Percentiles rank a stretch among this genome's conserved stretches.
Conservation (phyloP, 345 rosid species). For the Abelmoschus esculentus region DNA sequence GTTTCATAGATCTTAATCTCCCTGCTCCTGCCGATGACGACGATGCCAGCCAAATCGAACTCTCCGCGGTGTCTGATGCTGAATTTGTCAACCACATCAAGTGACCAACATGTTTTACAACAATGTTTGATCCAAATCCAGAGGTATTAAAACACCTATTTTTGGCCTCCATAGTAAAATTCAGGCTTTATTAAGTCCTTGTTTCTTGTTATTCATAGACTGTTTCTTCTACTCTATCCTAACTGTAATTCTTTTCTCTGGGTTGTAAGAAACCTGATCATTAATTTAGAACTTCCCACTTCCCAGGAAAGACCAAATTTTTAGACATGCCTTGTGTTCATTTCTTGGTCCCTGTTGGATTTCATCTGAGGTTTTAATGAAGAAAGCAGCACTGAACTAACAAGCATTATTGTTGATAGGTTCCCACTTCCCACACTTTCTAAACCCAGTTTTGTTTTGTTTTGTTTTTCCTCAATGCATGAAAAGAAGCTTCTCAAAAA, state of each 20-base stretch:
- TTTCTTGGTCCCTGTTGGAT: neutral
- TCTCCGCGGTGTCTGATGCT: constrained; percentile 67
- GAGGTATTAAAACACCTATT: constrained; percentile 23
- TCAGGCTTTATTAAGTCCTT: constrained; percentile 12
- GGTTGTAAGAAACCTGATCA: constrained; percentile 18
- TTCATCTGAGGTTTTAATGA: neutral
- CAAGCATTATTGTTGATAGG: constrained; percentile 5
- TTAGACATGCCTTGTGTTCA: neutral
- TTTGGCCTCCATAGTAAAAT: constrained; percentile 19
- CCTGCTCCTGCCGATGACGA: constrained; percentile 81
- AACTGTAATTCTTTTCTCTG: constrained; percentile 35
- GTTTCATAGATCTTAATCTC: constrained; percentile 80
- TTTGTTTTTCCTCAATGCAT: neutral
- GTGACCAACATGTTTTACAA: neutral
- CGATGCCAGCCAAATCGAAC: constrained; percentile 49
- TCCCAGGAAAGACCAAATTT: constrained; percentile 12
- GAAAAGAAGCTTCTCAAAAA: no score
- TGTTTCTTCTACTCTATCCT: constrained; percentile 17
- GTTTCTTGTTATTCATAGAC: constrained; percentile 23
- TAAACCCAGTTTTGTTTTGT: no score
- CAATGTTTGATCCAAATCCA: constrained; percentile 19
- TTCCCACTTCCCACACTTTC: no score
- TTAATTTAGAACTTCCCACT: constrained; percentile 11
- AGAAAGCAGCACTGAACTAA: neutral
- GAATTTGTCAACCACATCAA: constrained; percentile 19